These are phyloP conservation scores for Lecanosticta acicola DNA, from an alignment of 2,329 filamentous ascomycete species.

Conservation along the genomic window DNA sequence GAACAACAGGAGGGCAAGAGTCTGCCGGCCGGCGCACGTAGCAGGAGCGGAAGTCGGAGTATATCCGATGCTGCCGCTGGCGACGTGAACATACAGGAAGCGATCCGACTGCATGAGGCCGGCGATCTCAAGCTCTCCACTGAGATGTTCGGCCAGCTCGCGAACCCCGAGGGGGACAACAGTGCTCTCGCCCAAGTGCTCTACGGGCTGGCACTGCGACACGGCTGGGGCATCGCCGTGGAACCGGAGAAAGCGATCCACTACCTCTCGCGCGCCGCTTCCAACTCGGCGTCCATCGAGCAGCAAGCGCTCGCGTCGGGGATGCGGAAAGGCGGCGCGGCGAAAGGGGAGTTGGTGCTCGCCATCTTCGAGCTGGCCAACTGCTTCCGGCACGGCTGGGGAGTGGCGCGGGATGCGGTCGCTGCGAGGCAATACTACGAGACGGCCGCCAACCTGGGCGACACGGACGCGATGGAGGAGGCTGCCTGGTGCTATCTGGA, in stretches of 20 bases:
- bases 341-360: conserved; percentile 92
- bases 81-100: conserved; percentile 74
- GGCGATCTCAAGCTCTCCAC: conserved; percentile 76
- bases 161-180: conserved; percentile 76
- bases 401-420: conserved; percentile 75
- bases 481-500: conserved; percentile 92
- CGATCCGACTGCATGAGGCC: conserved; percentile 86
- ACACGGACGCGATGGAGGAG: conserved; percentile 97
- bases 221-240: conserved; percentile 83
- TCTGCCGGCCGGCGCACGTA: conserved; percentile 2
- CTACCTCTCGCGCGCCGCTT: conserved; percentile 82
- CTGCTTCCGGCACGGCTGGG: conserved; percentile 92
- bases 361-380: conserved; percentile 85
- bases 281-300: conserved; percentile 84
- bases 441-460: conserved; percentile 91
- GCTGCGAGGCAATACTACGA: conserved; percentile 93
- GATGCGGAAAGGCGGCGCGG: conserved; percentile 85
- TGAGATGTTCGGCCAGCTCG: conserved; percentile 75
- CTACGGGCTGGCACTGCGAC: conserved; percentile 86
- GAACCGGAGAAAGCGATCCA: conserved; percentile 68
- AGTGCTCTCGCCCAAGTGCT: conserved; percentile 93
- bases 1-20: conserved; percentile 3
- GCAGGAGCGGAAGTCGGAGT: conserved; percentile 31
- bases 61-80: conserved; percentile 33
- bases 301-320: conserved; percentile 77